Base-by-base conservation (phyloP, 352 stramenopile genomes). In the Phytophthora sojae region DNA sequence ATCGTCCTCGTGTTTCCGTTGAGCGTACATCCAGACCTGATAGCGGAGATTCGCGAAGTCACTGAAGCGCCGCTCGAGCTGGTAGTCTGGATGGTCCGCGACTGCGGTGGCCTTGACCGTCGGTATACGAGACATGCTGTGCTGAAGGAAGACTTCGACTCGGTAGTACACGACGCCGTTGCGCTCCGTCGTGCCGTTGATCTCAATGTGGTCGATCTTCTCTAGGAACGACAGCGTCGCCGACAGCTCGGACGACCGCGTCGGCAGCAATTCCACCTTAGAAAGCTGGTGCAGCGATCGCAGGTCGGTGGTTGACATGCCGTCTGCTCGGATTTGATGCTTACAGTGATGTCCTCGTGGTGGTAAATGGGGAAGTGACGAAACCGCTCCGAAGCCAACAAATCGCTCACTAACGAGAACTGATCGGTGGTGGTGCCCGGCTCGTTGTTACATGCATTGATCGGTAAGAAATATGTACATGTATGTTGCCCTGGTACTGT, bases 121-220 rank as follows among this genome's bases (percentile, higher is more conserved):
- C 57, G 76, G 81, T 51, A 90, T 85, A 25, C 81, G 81, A n/a
- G 64, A 86, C 42, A 67, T 76, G 29, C 68, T 64, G 37, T 81
- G 78, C 56, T 86, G 59, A 9, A 90, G 58, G 69, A 81, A 90
- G 26, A 91, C 78, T 21, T 89, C 73, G 8, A 88, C 44, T 14
- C 76, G 67, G 61, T 88, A 88, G 63, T 75, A 87, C 2, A 73
- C 69, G 44, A 86, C 79, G 45, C 75, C 70, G 32, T 77, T 62
- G 53, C 71, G 71, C 61, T 84, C 74, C 25, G 54, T 58, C 2
- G 53, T 64, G 29, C 52, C 39, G 21, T 75, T 75, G 67, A 89
- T 82, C 71, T 85, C 76, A 44, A 89, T 55, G 47, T 71, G 76
- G 15, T 85, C 69, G 65, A 87, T 80, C 23, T 57, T 73, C 17